Conservation (phyloP, 2,329 filamentous ascomycete genomes). For the Fusarium pseudonygamai region DNA sequence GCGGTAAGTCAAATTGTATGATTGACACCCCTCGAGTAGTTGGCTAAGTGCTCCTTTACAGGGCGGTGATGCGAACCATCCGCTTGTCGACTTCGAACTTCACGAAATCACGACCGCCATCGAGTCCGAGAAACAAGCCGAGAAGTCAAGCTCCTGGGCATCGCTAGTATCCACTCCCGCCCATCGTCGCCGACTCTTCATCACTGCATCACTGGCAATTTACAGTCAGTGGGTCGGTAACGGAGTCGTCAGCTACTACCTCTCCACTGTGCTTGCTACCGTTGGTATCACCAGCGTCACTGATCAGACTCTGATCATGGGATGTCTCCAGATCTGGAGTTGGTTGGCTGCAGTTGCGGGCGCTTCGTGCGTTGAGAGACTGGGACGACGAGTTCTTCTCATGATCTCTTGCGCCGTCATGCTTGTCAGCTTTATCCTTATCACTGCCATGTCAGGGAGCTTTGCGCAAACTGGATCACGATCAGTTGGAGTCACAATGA, state of each 20-base stretch:
- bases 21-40: fast-evolving
- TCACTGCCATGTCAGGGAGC: conserved; percentile 13
- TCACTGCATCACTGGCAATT: background rate
- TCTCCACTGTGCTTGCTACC: background rate
- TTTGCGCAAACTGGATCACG: conserved; percentile 6
- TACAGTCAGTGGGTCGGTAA: conserved; percentile 21
- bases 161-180: conserved; percentile 7
- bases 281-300: conserved; percentile 17
- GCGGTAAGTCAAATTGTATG: background rate
- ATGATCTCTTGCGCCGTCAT: conserved; percentile 10
- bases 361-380: background rate
- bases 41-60: background rate
- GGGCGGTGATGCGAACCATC: conserved; percentile 6
- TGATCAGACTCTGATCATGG: conserved; percentile 17
- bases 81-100: conserved; percentile 14
- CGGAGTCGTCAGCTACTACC: conserved; percentile 20
- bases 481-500: conserved; percentile 15
- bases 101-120: conserved; percentile 18
- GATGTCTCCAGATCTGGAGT: conserved; percentile 18
- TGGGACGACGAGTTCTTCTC: conserved; percentile 2
- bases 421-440: conserved; percentile 12
- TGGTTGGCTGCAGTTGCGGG: conserved; percentile 9
- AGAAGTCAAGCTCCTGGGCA: conserved; percentile 5
- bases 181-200: conserved; percentile 11
- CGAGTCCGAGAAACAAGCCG: conserved; percentile 12